Evolutionary conservation across 345 rosid species (phyloP), one percentile per base, ranked within the genome.

Genomic region (Citrus reticulata): DNA sequence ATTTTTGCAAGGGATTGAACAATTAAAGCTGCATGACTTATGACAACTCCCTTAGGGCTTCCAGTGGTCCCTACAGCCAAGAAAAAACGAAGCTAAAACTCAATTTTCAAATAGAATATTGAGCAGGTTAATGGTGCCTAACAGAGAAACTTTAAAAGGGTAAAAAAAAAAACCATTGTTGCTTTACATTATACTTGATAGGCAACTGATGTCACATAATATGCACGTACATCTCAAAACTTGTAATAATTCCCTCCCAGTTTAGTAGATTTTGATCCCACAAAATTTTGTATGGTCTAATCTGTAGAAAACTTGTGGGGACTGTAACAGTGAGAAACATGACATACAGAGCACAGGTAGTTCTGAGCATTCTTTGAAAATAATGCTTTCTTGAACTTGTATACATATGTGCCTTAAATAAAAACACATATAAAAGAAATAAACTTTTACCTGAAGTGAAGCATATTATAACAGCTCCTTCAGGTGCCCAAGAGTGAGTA

Each of bases 1-100:
- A 92, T 88, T 90, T 93, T 93, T 25, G 95, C 96, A 70, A 91
- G 87, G 76, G 99, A 95, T 79, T 95, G 97, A 16, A 90, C 88
- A 59, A 87, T 84, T 76, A 95, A 75, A 42, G 97, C 93, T 64
- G 91, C 83, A 82, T 95, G 96, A 85, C 91, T 91, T 83, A 91
- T 82, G 22, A 86, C 76, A 64, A 91, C 97, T 62, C 97, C 97
- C 78, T 93, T 95, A 46, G 99, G 98, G 79, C 82, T 87, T 83
- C 98, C 98, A 14, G 98, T 92, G 67, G 99, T 92, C 81, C 98
- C 98, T 91, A 79, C 35, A 70, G 17, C 74, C 80, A 86, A 72
- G 25, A 82, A 81, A 81, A 35, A 35, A 35, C 0, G 7, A 35
- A 35, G 37, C 7, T 35, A 35, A 35, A 35, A 35, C 37, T 35